Evolutionary conservation across 108 stramenopile species (phyloP), one percentile per base, ranked within the genome.

Genomic region (Aureococcus anophagefferens): DNA sequence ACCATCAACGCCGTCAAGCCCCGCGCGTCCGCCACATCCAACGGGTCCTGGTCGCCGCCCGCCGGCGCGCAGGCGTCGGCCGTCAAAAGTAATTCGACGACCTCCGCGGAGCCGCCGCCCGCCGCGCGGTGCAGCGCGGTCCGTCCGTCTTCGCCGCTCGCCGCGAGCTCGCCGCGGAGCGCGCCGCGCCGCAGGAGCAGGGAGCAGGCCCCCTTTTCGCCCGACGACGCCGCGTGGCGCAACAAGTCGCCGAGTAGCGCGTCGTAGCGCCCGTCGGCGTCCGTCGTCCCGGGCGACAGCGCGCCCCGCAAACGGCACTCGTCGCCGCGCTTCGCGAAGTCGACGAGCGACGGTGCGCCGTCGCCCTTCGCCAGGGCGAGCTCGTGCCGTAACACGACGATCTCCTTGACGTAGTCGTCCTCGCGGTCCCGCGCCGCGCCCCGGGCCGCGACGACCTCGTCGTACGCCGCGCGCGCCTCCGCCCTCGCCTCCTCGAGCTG

Each of bases 111-210:
- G 59, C 68, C 68, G 30, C 31, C 30, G 0, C 16, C 9, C 30
- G 51, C 46, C 30, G 68, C 46, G 59, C 31, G 13, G 68, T 69
- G 68, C 40, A 69, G 4, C 35, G 65, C 13, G 1, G 65, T 65
- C 17, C 17, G 13, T 18, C 17, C 28, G n/a, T n/a, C n/a, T n/a
- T n/a, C n/a, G 9, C 13, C 40, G 17, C 0, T 59, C 17, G 7
- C 3, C 25, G 21, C 3, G 21, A 59, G 51, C 21, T 59, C 51
- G 51, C 25, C 21, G 3, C 13, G 51, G 40, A 44, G 40, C 40
- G 40, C 40, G 9, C 40, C 40, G 5, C 40, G 40, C 13, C 40
- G 40, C 13, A 44, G 5, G 9, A 44, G 40, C 40, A 44, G 40
- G 9, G 9, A 5, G 40, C 9, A 5, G 40, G 40, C 40, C 5